Evolutionary conservation across 129 eudicot species (phyloP).

Genomic region (Chrysanthemum lavandulifolium): DNA sequence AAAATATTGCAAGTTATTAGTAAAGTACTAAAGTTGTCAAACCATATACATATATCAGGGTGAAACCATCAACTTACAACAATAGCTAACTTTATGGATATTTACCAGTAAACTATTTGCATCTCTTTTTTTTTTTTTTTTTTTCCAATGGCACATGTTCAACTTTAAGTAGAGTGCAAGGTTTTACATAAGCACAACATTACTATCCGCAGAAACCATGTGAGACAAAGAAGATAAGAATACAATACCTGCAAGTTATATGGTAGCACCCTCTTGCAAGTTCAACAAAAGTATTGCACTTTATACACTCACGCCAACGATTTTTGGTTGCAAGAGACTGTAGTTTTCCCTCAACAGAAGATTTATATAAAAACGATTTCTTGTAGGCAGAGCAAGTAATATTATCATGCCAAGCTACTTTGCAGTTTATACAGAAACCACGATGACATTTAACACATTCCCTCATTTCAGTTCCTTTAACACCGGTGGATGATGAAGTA

Average conservation of each 20-base stretch:
- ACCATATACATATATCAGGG: not conserved
- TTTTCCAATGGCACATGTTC: too few species aligned
- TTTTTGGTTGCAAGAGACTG: slow-evolving; percentile 39
- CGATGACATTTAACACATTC: slow-evolving; percentile 45
- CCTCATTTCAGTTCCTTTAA: slow-evolving; percentile 15
- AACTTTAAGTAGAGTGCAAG: too few species aligned
- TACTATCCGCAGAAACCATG: not conserved
- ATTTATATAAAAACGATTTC: not conserved
- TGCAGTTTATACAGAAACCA: slow-evolving; percentile 53
- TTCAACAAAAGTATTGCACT: slow-evolving; percentile 45
- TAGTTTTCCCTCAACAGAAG: slow-evolving; percentile 24
- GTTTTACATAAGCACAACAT: too few species aligned
- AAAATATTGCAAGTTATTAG: not conserved
- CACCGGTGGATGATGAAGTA: not conserved
- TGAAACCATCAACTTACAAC: not conserved
- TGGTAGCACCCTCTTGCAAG: slow-evolving; percentile 50
- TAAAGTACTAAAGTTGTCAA: not conserved
- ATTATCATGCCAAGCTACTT: slow-evolving; percentile 59
- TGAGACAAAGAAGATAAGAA: not conserved
- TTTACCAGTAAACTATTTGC: too few species aligned
- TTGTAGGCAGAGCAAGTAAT: slow-evolving; percentile 37
- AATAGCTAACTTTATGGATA: not conserved
- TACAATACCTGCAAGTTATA: slow-evolving; percentile 47
- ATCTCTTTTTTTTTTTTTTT: too few species aligned
- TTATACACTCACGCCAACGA: slow-evolving; percentile 46